phyloP scores from a whole-genome alignment of 371 early-diverging fungal genomes.

The Massospora cicadina region DNA sequence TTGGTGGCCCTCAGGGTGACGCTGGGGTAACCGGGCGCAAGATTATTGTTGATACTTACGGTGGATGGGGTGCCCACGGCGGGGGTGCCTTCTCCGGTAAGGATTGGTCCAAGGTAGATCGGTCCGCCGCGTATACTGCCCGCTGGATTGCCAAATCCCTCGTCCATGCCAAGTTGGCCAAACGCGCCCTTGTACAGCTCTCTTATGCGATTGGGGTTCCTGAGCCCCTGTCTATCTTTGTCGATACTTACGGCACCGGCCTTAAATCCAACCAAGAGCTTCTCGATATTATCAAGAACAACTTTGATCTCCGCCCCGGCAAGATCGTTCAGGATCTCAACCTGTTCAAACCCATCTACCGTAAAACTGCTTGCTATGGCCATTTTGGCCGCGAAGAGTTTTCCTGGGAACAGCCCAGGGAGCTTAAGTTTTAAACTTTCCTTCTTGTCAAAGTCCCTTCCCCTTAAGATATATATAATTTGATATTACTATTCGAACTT shows the following conservation, averaged over 20 bases:
- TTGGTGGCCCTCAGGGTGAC: constrained; percentile 99
- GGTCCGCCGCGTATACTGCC: constrained; percentile 98
- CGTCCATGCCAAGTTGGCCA: constrained; percentile 85
- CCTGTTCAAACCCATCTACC: constrained; percentile 95
- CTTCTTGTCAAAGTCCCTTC: background rate
- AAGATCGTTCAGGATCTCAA: constrained; percentile 94
- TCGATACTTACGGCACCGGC: constrained; percentile 95
- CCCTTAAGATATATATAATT: background rate
- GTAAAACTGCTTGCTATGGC: constrained; percentile 93
- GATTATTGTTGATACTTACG: constrained; percentile 94
- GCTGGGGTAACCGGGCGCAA: constrained; percentile 99
- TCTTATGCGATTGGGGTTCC: constrained; percentile 99
- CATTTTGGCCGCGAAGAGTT: constrained; percentile 97
- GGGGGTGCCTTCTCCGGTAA: constrained; percentile 99
- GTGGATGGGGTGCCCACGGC: constrained; percentile 99
- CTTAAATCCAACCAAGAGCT: constrained; percentile 76
- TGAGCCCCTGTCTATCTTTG: constrained; percentile 92
- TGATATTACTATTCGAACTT: background rate
- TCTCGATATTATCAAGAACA: constrained; percentile 82
- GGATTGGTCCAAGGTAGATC: constrained; percentile 99
- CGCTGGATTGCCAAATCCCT: constrained; percentile 97
- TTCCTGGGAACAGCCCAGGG: constrained; percentile 93
- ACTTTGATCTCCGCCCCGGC: constrained; percentile 98
- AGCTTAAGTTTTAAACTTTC: constrained; percentile 46
- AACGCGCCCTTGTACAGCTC: constrained; percentile 90